Evolutionary conservation across 768 basidiomycete genomes (phyloP), one percentile per base, ranked within the genome.

Genomic region (Kockovaella imperatae): DNA sequence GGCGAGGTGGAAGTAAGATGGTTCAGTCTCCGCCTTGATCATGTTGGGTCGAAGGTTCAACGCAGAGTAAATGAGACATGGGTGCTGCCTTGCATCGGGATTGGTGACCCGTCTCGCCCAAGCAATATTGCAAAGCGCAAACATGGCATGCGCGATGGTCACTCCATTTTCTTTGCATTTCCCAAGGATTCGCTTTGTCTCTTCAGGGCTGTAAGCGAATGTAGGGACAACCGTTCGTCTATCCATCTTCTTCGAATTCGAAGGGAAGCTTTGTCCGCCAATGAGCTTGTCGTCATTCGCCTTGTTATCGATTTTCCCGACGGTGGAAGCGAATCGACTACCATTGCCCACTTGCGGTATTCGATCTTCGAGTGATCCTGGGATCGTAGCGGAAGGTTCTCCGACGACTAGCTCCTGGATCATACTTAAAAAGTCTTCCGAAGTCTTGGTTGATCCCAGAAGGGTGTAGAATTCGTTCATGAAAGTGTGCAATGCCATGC

Each of bases 31-130:
- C 38, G 21, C 81, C 28, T 58, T 45, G 20, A 43, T 36, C 30
- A 74, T 58, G 62, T 79, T 77, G 4, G 83, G 80, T 3, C 87
- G 79, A 31, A 87, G 72, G 69, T 88, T 89, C 41, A 87, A 74
- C 11, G 87, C 86, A 6, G 85, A 84, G 68, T 90, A 90, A 79
- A 89, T 82, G 80, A 88, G 79, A 47, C 80, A 82, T 49, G 45
- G 49, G n/a, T 6, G 18, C n/a, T 6, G 20, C 29, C 10, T 20
- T 8, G 36, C 13, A 39, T 10, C 8, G 20, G 20, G 36, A 21
- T 39, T 39, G 36, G 36, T 17, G 31, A 10, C 31, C 14, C 25
- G 32, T 21, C 49, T 47, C 5, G 54, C 77, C 84, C 84, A 86
- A 4, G 83, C 85, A 31, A 85, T 64, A 60, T 83, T 84, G 64